Evolutionary conservation across 345 rosid genomes (phyloP), one percentile per base, ranked within the genome.

Genomic region (Populus pruinosa): DNA sequence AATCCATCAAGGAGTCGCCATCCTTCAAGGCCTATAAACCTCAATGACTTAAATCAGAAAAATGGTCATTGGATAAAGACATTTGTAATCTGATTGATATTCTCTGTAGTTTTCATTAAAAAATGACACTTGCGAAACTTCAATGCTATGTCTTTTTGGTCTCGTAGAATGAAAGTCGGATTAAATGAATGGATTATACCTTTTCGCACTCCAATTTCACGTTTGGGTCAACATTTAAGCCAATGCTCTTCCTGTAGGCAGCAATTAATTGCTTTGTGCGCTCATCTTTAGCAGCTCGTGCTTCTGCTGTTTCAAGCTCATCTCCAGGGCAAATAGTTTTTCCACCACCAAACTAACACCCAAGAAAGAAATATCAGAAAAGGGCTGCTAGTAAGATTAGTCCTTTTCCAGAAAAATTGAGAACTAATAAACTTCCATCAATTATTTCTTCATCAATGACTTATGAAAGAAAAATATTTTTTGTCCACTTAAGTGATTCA

Each of bases 271-370:
- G 77, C 75, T 86, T 91, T 13, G 97, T 90, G 64, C 76, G 86
- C 69, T 89, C 84, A 21, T 91, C 91, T 87, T 91, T 90, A 20
- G 90, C 91, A 79, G 82, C 87, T 81, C 90, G 87, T 74, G 89
- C 97, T 83, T 94, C 92, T 76, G 84, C 87, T 38, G 97, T 88
- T 85, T 94, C 97, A 41, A 91, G 83, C 69, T 83, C 81, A 44
- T 94, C 97, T n/a, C 97, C 97, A 0, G 97, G 97, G 67, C 82
- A 90, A 79, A 94, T 84, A 38, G 84, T 88, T 84, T 81, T 94
- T 81, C 97, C 97, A 80, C 97, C 97, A 62, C 97, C 97, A 88
- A 84, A 92, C 97, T 92, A 39, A 75, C 62, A 75, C 35, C 43
- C 79, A 63, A 78, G 53, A 43, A 80, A 14, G 44, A 66, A 79